Percentiles rank a stretch among this genome's conserved stretches.
These are phyloP conservation scores for Clohesyomyces aquaticus DNA, from an alignment of 495 filamentous ascomycete species.

Conservation along the genomic window DNA sequence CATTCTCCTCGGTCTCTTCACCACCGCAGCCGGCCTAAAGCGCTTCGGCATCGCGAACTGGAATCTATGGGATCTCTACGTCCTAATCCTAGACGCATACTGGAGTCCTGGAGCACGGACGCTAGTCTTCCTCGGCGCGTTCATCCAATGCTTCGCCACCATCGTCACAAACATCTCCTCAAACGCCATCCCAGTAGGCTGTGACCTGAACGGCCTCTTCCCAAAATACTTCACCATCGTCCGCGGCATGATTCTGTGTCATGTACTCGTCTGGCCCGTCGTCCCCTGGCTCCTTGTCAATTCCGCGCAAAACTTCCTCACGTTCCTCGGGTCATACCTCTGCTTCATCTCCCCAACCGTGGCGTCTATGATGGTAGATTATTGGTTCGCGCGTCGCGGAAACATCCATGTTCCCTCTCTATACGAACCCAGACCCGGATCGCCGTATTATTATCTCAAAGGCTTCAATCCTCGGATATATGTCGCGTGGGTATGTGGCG, in stretches of 20 bases:
- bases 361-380: too few relatives aligned
- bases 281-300: background rate
- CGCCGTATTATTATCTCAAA: too few relatives aligned
- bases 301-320: background rate
- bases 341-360: too few relatives aligned
- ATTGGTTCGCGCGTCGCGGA: too few relatives aligned
- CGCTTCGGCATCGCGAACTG: conserved; percentile 4
- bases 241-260: background rate
- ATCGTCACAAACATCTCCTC: too few relatives aligned
- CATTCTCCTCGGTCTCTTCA: conserved; percentile 5
- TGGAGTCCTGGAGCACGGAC: too few relatives aligned
- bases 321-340: background rate
- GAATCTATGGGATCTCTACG: background rate
- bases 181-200: background rate
- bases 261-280: background rate
- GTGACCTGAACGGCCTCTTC: background rate
- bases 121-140: too few relatives aligned
- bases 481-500: too few relatives aligned
- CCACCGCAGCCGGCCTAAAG: background rate
- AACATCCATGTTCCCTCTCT: too few relatives aligned
- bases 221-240: background rate
- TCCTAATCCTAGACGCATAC: background rate
- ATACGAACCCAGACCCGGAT: too few relatives aligned
- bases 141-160: too few relatives aligned
- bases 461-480: too few relatives aligned